Percentiles rank a stretch among this genome's conserved stretches.
Conservation (phyloP, 208 protist genomes). For the Herpetomonas muscarum region DNA sequence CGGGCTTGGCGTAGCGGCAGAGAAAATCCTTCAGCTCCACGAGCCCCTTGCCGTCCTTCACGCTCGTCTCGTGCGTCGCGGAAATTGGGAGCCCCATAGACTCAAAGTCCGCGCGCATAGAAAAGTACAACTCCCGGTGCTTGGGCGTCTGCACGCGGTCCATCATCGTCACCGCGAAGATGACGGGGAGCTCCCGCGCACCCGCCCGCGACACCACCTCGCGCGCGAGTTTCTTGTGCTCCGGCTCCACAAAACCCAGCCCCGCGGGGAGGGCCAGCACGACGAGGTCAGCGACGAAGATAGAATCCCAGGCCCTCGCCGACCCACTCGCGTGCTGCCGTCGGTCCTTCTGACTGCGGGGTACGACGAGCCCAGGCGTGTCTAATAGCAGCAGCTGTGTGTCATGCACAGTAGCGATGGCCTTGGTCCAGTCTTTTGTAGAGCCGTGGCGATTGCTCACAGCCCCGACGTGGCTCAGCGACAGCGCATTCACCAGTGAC, state of each 20-base stretch:
- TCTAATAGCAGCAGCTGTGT: conserved; percentile 87
- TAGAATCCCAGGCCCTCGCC: conserved; percentile 74
- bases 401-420: conserved; percentile 80
- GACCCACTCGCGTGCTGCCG: conserved; percentile 46
- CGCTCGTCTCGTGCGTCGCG: conserved; percentile 70
- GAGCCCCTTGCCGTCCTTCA: conserved; percentile 77
- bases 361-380: conserved; percentile 69
- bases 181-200: conserved; percentile 68
- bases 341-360: conserved; percentile 42
- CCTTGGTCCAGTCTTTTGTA: conserved; percentile 79
- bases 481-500: conserved; percentile 83
- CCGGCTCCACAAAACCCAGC: conserved; percentile 80
- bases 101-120: conserved; percentile 84
- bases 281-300: conserved; percentile 77
- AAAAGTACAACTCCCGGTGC: conserved; percentile 86
- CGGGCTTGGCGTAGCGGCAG: conserved; percentile 66
- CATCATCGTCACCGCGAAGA: conserved; percentile 88
- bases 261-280: conserved; percentile 75
- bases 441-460: conserved; percentile 78
- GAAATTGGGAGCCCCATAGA: conserved; percentile 63
- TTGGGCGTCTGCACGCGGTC: conserved; percentile 82
- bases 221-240: conserved; percentile 64
- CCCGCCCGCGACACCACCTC: conserved; percentile 72
- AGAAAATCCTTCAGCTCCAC: conserved; percentile 88
- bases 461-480: conserved; percentile 74